Evolutionary conservation across 1,139 yeast species (phyloP), one percentile per base, ranked within the genome.

Genomic region (Yamadazyma conglobata): DNA sequence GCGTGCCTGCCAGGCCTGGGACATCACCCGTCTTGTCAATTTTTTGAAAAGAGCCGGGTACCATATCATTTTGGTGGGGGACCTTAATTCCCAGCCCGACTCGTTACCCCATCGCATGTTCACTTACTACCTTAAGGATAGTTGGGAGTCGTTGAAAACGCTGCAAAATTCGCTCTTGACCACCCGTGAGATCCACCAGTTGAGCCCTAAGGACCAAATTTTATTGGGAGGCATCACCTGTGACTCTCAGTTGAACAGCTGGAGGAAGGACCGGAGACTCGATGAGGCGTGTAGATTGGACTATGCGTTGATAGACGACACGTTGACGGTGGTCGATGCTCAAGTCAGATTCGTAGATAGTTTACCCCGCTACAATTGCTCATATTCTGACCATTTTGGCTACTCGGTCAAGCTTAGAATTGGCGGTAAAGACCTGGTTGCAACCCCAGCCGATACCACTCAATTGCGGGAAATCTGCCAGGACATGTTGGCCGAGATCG

Each of bases 1-100:
- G 52, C 65, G 98, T 32, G 81, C 96, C 0, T 77, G 94, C 38
- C 99, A 91, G 56, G 97, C 97, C 0, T 91, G 97, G 97, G 96
- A 89, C 53, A 76, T 93, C 51, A 71, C 91, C 15, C 73, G 77
- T 33, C 40, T 88, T 30, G 79, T 85, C 2, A 68, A 70, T 19
- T 56, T 80, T 30, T 71, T 91, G 28, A 68, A 70, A 29, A 68
- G 65, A 33, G 82, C 91, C 0, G 96, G 96, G 0, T 83, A 85
- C 55, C 81, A 89, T 1, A 91, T 86, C 0, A 71, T 93, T 27
- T 79, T 87, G 31, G 96, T 89, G 16, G 99, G 98, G 2, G 98
- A 91, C 57, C 69, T 91, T 52, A 91, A 91, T 54, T 84, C 94
- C 4, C 68, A 78, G 38, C 97, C 97, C 0, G 93, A 84, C 0